Evolutionary conservation across 768 basidiomycete species (phyloP).

Genomic region (Mycena metata): DNA sequence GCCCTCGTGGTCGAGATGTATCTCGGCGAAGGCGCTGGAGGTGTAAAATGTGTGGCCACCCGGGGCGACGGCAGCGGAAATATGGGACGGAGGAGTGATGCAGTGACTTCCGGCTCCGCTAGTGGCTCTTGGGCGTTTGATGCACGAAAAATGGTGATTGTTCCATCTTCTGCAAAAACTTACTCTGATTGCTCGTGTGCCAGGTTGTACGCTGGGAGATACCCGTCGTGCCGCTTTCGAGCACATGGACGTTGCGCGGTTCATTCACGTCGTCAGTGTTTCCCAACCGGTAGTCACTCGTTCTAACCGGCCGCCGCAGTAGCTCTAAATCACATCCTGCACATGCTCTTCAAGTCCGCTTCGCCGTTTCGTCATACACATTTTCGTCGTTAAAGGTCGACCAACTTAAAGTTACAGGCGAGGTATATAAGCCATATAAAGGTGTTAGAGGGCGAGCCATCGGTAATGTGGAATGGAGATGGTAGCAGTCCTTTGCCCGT

Average conservation of each 20-base stretch:
- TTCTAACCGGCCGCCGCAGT: conserved; percentile 37
- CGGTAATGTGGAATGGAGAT: conserved; percentile 81
- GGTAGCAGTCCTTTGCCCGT: conserved; percentile 46
- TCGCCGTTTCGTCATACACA: conserved; percentile 77
- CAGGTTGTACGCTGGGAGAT: conserved; percentile 88
- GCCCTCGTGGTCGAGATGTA: conserved; percentile 78
- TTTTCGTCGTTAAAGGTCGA: conserved; percentile 89
- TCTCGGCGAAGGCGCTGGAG: conserved; percentile 80
- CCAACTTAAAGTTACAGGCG: conserved; percentile 83
- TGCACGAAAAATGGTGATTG: conserved; percentile 69
- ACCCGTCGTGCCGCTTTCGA: conserved; percentile 73
- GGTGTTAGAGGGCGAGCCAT: conserved; percentile 80
- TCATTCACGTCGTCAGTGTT: conserved; percentile 78
- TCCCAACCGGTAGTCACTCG: conserved; percentile 3
- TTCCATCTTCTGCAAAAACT: neutral
- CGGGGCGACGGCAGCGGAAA: conserved; percentile 65
- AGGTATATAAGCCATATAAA: conserved; percentile 92
- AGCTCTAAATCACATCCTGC: conserved; percentile 70
- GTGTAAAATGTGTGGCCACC: conserved; percentile 78
- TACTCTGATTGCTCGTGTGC: conserved; percentile 16
- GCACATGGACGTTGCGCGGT: conserved; percentile 80
- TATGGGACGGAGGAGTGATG: conserved; percentile 48
- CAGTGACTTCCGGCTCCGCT: conserved; percentile 44
- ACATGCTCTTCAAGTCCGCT: conserved; percentile 79
- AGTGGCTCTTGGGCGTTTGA: conserved; percentile 89